A percentile compares a stretch with the other conserved stretches of the same genome.
phyloP scores from a whole-genome alignment of 73 alveolate genomes.

The Durusdinium trenchii region DNA sequence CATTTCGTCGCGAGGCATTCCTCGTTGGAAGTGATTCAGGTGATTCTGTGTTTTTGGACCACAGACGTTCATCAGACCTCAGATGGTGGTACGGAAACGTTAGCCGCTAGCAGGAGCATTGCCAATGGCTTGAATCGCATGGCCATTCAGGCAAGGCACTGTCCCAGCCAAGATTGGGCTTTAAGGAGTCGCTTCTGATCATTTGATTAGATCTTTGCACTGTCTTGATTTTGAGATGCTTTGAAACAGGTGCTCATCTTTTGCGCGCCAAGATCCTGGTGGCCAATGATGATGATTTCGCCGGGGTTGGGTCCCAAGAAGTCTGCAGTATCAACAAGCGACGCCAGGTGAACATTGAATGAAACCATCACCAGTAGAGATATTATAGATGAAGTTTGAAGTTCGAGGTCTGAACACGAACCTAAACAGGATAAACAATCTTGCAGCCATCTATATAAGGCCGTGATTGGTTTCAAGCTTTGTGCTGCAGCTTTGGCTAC shows the following conservation, averaged over 20 bases:
- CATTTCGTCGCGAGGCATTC: no score
- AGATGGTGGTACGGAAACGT: neutral
- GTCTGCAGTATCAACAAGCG: no score
- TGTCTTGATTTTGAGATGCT: neutral
- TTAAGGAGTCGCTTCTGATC: neutral
- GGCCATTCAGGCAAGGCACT: neutral
- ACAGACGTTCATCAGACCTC: neutral
- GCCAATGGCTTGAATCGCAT: conserved; percentile 47
- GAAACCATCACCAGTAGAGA: no score
- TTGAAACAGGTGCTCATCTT: conserved; percentile 29
- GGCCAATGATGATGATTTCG: conserved; percentile 76
- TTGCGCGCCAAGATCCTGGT: conserved; percentile 88
- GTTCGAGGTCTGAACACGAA: no score
- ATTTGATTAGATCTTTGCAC: neutral
- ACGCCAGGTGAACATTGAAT: no score
- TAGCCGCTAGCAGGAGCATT: conserved; percentile 17
- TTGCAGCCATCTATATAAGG: no score
- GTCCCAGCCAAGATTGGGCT: neutral
- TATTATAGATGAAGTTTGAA: no score
- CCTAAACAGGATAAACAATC: no score
- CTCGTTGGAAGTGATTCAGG: no score
- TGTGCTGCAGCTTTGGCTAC: no score
- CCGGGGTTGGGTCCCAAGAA: neutral
- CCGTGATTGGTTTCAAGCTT: no score
- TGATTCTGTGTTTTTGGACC: neutral